phyloP scores from a whole-genome alignment of 2,329 filamentous ascomycete genomes.

The Penicillium sp. region DNA sequence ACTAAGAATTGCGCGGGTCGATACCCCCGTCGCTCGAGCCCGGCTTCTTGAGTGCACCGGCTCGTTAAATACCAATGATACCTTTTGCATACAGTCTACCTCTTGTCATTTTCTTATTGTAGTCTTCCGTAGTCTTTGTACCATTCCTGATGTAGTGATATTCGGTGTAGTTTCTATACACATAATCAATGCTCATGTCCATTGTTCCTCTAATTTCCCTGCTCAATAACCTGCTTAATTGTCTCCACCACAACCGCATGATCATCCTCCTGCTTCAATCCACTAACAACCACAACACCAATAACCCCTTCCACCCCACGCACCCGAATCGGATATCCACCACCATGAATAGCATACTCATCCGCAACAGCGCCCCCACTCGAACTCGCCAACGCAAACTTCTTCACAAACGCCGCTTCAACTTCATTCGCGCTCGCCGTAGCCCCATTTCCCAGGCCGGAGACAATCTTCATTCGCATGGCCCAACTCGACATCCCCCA shows the following conservation, averaged over 20 bases:
- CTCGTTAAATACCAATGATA: constrained; percentile 32
- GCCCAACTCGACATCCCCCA: constrained; percentile 73
- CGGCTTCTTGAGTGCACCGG: constrained; percentile 11
- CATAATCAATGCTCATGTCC: neutral
- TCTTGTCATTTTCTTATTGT: neutral
- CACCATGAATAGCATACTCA: constrained; percentile 77
- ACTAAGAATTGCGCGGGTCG: constrained; percentile 16
- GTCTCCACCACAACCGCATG: constrained; percentile 75
- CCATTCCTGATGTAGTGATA: neutral
- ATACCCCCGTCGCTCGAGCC: constrained; percentile 18
- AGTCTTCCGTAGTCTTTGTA: neutral
- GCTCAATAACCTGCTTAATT: constrained; percentile 56
- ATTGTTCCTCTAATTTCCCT: constrained; percentile 19
- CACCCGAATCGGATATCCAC: constrained; percentile 73
- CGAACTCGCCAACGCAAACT: constrained; percentile 63
- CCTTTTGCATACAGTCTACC: constrained; percentile 21
- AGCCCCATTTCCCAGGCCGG: constrained; percentile 6
- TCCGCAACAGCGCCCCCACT: constrained; percentile 52
- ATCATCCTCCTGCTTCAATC: constrained; percentile 75
- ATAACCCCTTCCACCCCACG: constrained; percentile 74
- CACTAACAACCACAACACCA: constrained; percentile 74
- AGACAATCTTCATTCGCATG: constrained; percentile 66
- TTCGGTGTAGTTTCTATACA: neutral
- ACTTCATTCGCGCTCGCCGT: constrained; percentile 51
- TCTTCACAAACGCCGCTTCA: constrained; percentile 65